phyloP scores from a whole-genome alignment of 2,329 filamentous ascomycete genomes.

The Moelleriella libera region DNA sequence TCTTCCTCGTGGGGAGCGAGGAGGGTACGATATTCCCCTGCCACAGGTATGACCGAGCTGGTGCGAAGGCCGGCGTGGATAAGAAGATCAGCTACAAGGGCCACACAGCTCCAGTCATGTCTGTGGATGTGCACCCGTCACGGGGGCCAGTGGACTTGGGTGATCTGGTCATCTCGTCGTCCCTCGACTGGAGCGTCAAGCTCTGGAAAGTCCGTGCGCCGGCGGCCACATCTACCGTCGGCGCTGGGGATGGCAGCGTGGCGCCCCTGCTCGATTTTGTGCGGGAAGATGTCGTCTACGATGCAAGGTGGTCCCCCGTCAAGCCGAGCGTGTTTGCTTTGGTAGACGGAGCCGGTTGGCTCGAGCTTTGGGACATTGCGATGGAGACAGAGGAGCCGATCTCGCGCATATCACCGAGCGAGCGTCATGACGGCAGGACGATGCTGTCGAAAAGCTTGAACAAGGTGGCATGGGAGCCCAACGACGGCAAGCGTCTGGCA shows the following conservation, averaged over 20 bases:
- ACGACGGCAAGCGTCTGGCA: conserved; percentile 74
- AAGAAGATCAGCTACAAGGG: conserved; percentile 76
- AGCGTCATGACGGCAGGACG: conserved; percentile 48
- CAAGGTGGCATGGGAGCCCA: conserved; percentile 85
- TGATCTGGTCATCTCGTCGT: conserved; percentile 83
- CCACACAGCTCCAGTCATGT: conserved; percentile 90
- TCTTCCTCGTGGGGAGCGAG: conserved; percentile 93
- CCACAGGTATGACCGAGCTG: conserved; percentile 91
- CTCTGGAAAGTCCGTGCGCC: conserved; percentile 87
- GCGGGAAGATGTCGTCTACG: conserved; percentile 92
- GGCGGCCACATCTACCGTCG: conserved; percentile 52
- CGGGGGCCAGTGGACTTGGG: conserved; percentile 87
- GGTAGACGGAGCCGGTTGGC: conserved; percentile 80
- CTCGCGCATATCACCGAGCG: conserved; percentile 60
- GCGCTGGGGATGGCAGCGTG: conserved; percentile 37
- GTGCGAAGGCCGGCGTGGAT: conserved; percentile 92
- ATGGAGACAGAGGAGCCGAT: conserved; percentile 87
- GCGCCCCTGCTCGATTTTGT: conserved; percentile 76
- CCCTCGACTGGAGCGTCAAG: conserved; percentile 93
- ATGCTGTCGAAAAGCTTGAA: conserved; percentile 80
- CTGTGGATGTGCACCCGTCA: conserved; percentile 86
- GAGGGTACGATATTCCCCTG: conserved; percentile 95
- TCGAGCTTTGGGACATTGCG: conserved; percentile 93
- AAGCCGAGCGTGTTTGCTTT: conserved; percentile 90
- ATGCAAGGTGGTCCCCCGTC: conserved; percentile 86